These are phyloP conservation scores for Achlya hypogyna DNA, from an alignment of 352 stramenopile species.

Conservation along the genomic window DNA sequence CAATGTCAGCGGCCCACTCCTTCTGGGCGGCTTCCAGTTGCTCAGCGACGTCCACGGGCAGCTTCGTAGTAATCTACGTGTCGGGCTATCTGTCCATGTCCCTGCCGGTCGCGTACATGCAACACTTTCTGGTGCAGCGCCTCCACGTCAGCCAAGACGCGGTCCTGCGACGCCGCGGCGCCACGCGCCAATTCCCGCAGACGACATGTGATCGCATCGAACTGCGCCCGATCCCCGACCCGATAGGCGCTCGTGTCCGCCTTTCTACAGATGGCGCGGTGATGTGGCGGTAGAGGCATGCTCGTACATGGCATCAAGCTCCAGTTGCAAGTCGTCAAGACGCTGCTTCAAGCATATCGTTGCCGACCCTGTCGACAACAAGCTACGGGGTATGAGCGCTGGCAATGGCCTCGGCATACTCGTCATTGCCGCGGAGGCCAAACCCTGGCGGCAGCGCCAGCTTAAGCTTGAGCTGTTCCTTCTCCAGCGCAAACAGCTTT, in stretches of 20 bases:
- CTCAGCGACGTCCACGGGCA: neutral
- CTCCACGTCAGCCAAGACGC: neutral
- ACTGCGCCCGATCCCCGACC: conserved; percentile 43
- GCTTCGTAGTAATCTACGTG: conserved; percentile 1
- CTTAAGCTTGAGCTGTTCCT: conserved; percentile 57
- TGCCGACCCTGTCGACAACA: too few species aligned
- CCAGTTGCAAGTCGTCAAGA: conserved; percentile 16
- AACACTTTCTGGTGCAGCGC: neutral
- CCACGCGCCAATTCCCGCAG: conserved; percentile 41
- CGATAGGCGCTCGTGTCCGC: conserved; percentile 31
- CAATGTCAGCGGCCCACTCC: neutral
- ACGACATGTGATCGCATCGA: conserved; percentile 48
- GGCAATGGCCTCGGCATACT: too few species aligned
- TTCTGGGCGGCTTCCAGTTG: neutral
- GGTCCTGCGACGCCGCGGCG: conserved; percentile 21
- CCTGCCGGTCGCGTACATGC: neutral
- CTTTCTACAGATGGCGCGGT: conserved; percentile 13
- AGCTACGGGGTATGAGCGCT: too few species aligned
- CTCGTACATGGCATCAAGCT: neutral
- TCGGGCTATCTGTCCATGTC: neutral
- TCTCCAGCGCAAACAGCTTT: conserved; percentile 50
- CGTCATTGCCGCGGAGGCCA: too few species aligned
- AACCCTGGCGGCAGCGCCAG: conserved; percentile 23
- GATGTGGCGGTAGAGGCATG: neutral
- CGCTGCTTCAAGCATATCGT: too few species aligned